phyloP scores from a whole-genome alignment of 2,329 filamentous ascomycete genomes.

The Thielaviopsis euricoi region DNA sequence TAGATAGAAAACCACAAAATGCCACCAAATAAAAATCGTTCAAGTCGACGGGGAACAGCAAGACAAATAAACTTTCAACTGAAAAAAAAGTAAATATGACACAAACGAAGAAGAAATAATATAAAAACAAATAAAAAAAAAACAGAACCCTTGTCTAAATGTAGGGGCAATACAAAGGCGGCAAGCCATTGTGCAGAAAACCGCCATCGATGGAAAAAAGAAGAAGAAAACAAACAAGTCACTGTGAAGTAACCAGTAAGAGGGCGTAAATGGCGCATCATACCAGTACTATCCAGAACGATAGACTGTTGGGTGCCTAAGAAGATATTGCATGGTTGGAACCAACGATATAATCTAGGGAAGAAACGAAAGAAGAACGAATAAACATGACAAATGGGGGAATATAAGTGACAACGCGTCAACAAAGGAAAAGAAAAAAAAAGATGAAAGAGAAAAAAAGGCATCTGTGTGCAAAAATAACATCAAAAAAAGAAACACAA shows the following conservation, averaged over 20 bases:
- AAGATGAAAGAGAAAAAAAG: not conserved
- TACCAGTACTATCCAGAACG: no score
- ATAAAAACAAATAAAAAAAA: constrained; percentile 2
- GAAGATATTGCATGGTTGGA: no score
- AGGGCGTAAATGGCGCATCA: no score
- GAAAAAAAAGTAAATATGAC: constrained; percentile 11
- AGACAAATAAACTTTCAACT: no score
- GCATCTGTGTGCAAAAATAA: constrained; percentile 1
- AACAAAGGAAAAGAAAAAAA: no score
- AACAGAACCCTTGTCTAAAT: not conserved
- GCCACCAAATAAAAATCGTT: no score
- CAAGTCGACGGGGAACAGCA: no score
- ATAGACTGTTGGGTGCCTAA: no score
- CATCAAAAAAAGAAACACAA: not conserved
- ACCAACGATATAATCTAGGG: no score
- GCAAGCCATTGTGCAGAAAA: not conserved
- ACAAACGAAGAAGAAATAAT: constrained; percentile 5
- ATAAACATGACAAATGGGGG: not conserved
- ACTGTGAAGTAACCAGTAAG: no score
- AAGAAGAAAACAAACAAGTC: no score
- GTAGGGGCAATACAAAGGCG: not conserved
- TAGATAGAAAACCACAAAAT: no score
- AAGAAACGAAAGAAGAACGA: not conserved
- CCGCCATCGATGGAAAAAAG: not conserved
- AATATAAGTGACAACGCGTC: not conserved